phyloP scores from a whole-genome alignment of 441 rosid species.

The Erodium moschatum region DNA sequence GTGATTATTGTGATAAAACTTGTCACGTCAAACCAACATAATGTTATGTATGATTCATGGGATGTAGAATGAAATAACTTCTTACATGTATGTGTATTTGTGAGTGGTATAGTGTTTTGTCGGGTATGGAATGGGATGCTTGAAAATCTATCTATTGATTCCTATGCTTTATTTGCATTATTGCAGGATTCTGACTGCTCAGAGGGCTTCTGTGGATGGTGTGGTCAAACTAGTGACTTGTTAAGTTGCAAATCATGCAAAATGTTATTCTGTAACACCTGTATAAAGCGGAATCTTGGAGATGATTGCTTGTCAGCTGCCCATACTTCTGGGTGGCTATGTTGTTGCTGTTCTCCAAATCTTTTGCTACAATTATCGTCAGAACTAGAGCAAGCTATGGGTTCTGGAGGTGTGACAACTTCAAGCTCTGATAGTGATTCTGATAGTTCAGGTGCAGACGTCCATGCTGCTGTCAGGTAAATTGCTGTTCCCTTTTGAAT shows the following conservation, averaged over 20 bases:
- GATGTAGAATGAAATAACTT: not conserved
- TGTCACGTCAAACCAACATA: not conserved
- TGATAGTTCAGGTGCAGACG: constrained; percentile 62
- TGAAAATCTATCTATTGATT: constrained; percentile 2
- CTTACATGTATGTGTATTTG: not conserved
- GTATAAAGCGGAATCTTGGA: constrained; percentile 77
- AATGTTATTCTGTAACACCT: constrained; percentile 57
- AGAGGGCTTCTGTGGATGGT: constrained; percentile 87
- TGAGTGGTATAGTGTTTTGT: not conserved
- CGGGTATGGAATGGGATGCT: not conserved
- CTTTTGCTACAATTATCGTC: constrained; percentile 53
- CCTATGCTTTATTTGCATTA: constrained; percentile 18
- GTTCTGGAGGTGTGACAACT: constrained; percentile 30
- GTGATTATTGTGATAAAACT: constrained; percentile 3
- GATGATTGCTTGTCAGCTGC: constrained; percentile 59
- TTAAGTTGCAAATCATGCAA: constrained; percentile 77
- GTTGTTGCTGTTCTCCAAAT: constrained; percentile 79
- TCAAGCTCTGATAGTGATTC: constrained; percentile 74
- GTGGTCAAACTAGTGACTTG: constrained; percentile 63
- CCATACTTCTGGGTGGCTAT: constrained; percentile 71
- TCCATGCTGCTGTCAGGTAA: constrained; percentile 48
- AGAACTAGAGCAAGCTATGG: constrained; percentile 72
- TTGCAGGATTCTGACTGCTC: constrained; percentile 60
- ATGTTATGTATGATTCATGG: not conserved
- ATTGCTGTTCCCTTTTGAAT: constrained; percentile 7